Evolutionary conservation across 176 grass and related monocot genomes (phyloP), one percentile per base, ranked within the genome.

Genomic region (Lolium rigidum): DNA sequence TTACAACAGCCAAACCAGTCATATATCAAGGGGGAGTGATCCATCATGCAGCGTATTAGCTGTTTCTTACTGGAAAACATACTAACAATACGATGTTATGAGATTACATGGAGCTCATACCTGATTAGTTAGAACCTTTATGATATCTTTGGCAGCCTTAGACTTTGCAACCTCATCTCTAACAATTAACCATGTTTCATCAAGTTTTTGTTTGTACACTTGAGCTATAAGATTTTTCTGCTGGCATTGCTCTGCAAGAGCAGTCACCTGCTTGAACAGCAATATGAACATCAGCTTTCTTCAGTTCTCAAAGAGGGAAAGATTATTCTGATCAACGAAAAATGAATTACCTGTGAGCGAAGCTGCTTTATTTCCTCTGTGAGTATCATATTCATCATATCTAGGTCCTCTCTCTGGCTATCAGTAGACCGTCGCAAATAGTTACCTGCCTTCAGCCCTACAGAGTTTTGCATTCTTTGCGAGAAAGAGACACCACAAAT

Each of bases 121-220:
- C 96, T 94, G 90, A 82, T 87, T 87, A 9, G 84, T 89, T 47
- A 98, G 81, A 80, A 95, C 87, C 55, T 92, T 98, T 88, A 98
- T 94, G 72, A 95, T 75, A 26, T 92, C 91, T 79, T 94, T 93
- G 52, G 94, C 93, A 77, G 93, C 88, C 82, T 92, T 92, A 67
- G 86, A 95, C 70, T 94, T 98, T 80, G 90, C 91, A 86, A 90
- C 83, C 92, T 98, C 91, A 82, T 98, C 90, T 81, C 91, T 98
- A 44, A 93, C 89, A 84, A 94, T 38, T 11, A 88, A 85, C 91
- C 89, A 98, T 65, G 91, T 91, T 74, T 98, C 93, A 83, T 98
- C 93, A 22, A 95, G 91, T 89, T 88, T 95, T 72, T 79, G 82
- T 88, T 94, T 94, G 84, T 92, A 91, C 28, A 92, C 78, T 83